Percentiles rank a stretch among this genome's conserved stretches.
These are phyloP conservation scores for Coemansia sp. DNA, from an alignment of 371 early-diverging fungal species.

Conservation along the genomic window DNA sequence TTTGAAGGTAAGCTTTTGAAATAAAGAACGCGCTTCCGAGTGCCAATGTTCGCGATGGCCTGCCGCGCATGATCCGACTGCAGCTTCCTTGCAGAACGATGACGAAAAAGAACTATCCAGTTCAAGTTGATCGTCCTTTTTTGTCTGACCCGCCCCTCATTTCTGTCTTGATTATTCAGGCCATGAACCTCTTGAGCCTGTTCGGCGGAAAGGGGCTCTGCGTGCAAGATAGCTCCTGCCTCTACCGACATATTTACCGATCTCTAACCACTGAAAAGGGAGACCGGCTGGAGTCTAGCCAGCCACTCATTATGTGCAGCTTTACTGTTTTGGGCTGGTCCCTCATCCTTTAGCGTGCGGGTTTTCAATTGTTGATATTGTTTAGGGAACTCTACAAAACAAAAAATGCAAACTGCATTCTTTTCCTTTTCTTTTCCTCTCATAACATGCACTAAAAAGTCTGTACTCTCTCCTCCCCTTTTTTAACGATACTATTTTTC, in stretches of 20 bases:
- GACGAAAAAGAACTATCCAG: neutral
- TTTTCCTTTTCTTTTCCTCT: neutral
- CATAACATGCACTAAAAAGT: neutral
- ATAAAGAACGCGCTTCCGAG: neutral
- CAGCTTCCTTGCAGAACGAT: conserved; percentile 8
- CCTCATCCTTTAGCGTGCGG: conserved; percentile 4
- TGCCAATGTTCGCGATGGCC: too few species aligned
- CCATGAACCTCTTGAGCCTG: neutral
- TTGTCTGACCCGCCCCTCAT: neutral
- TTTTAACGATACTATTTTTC: conserved; percentile 4
- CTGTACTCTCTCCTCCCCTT: neutral
- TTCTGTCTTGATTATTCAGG: neutral
- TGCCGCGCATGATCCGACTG: too few species aligned
- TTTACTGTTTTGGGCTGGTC: conserved; percentile 4
- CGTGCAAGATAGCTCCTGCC: neutral
- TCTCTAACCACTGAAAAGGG: neutral
- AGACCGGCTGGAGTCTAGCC: neutral
- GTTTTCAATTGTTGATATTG: conserved; percentile 8
- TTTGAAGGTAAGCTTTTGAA: neutral
- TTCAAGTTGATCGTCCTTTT: neutral
- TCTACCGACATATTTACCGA: neutral
- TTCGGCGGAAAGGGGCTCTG: neutral
- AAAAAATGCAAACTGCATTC: neutral
- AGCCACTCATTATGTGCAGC: conserved; percentile 1
- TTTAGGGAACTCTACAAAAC: conserved; percentile 2